Conservation (phyloP, 805 yeast genomes). For the Schwanniomyces pseudopolymorphus region DNA sequence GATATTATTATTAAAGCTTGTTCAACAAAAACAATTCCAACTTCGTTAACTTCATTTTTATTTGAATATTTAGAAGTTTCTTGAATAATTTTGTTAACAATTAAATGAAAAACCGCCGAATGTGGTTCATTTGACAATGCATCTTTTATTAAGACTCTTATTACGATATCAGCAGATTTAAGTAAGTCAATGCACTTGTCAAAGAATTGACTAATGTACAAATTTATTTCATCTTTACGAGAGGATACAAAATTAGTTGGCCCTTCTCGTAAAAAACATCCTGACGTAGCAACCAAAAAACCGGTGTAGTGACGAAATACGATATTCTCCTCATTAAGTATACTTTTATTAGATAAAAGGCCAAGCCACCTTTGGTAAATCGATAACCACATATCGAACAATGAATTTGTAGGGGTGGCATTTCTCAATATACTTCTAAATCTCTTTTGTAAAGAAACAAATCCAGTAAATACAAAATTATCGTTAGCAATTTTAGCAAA, state of each 20-base stretch:
- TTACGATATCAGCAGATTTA: slow-evolving; percentile 48
- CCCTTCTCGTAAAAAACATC: slow-evolving; percentile 48
- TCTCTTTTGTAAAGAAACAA: slow-evolving; percentile 71
- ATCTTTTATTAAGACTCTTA: slow-evolving; percentile 72
- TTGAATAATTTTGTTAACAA: slow-evolving; percentile 45
- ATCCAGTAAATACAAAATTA: slow-evolving; percentile 60
- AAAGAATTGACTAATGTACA: slow-evolving; percentile 47
- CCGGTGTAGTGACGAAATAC: slow-evolving; percentile 71
- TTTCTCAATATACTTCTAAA: slow-evolving; percentile 41
- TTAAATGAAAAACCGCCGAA: slow-evolving; percentile 51
- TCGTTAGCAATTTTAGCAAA: slow-evolving; percentile 48
- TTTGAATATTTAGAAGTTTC: slow-evolving; percentile 35
- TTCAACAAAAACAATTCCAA: slow-evolving; percentile 42
- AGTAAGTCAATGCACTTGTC: slow-evolving; percentile 51
- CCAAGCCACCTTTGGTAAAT: slow-evolving; percentile 52
- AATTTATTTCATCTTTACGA: slow-evolving; percentile 28
- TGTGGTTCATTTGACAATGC: slow-evolving; percentile 66
- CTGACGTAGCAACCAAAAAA: slow-evolving; percentile 67
- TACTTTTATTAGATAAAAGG: slow-evolving; percentile 23
- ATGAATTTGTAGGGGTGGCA: slow-evolving; percentile 25
- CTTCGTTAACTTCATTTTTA: slow-evolving; percentile 22
- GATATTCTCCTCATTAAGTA: slow-evolving; percentile 37
- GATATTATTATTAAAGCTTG: slow-evolving; percentile 50
- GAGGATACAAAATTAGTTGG: slow-evolving; percentile 21
- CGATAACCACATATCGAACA: slow-evolving; percentile 40